phyloP scores from a whole-genome alignment of 257 asterid species.

The Leonotis leonurus region DNA sequence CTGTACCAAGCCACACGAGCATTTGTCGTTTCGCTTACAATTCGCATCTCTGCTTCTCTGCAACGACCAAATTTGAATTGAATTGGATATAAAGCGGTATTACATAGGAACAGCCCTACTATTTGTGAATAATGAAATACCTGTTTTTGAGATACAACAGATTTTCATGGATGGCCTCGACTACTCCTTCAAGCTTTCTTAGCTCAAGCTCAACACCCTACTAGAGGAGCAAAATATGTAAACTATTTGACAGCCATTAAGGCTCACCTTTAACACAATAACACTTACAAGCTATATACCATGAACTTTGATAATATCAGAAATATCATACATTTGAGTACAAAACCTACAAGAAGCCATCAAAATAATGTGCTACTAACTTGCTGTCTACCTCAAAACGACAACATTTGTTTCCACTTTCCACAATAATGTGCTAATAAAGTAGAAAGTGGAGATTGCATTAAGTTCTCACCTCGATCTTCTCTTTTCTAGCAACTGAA shows the following conservation, averaged over 20 bases:
- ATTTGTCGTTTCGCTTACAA: conserved; percentile 70
- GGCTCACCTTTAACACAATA: conserved; percentile 4
- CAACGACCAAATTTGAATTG: conserved; percentile 3
- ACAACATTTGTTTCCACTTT: not conserved
- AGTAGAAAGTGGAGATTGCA: conserved; percentile 1
- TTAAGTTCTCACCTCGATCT: conserved; percentile 54
- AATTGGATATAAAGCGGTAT: not conserved
- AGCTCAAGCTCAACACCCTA: conserved; percentile 82
- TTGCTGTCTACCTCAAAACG: not conserved
- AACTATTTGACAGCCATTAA: conserved; percentile 7
- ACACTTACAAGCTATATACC: not conserved
- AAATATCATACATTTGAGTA: not conserved
- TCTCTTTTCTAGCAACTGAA: conserved; percentile 84
- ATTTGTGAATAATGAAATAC: conserved; percentile 21
- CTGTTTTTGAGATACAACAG: conserved; percentile 66
- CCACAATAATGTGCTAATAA: not conserved
- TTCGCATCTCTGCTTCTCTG: conserved; percentile 90
- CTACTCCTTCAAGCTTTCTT: conserved; percentile 78
- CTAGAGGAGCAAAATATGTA: conserved; percentile 19
- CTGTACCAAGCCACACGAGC: conserved; percentile 84
- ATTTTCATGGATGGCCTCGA: conserved; percentile 88
- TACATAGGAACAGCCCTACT: not conserved
- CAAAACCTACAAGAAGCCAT: too few relatives aligned
- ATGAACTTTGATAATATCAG: not conserved
- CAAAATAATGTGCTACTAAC: not conserved